Conservation (phyloP, 2,329 filamentous ascomycete genomes). For the Ophiostoma angusticollis region DNA sequence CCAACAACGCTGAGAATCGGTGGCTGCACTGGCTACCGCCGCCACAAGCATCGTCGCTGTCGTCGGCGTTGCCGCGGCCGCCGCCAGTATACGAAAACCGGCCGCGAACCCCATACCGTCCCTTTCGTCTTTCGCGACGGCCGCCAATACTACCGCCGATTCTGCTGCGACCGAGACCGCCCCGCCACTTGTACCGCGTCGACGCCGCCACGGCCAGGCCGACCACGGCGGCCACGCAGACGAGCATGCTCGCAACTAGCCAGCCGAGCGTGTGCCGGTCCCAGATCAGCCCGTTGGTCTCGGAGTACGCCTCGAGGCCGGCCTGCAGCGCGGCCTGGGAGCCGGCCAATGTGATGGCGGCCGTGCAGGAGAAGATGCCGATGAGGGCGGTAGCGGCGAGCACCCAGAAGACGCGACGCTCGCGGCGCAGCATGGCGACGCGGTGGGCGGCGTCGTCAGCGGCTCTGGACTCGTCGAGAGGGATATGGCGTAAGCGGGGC, state of each 20-base stretch:
- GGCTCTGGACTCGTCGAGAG: constrained; percentile 4
- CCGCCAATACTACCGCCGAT: too few relatives aligned
- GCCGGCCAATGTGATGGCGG: constrained; percentile 6
- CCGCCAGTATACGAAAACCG: background rate
- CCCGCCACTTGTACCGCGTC: too few relatives aligned
- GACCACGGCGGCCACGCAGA: background rate
- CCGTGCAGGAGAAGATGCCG: constrained; percentile 8
- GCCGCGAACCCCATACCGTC: background rate
- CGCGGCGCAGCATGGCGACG: constrained; percentile 2
- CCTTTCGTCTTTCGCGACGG: background rate
- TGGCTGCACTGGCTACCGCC: background rate
- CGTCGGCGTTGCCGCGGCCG: background rate
- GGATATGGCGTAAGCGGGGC: constrained; percentile 6
- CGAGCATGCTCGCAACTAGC: constrained; percentile 7
- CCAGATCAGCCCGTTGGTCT: constrained; percentile 2
- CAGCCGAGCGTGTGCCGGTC: constrained; percentile 6
- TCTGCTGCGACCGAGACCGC: too few relatives aligned
- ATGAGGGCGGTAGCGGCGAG: constrained; percentile 1
- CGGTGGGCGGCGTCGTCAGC: constrained; percentile 8
- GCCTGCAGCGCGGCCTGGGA: constrained; percentile 6
- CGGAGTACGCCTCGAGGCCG: constrained; percentile 1
- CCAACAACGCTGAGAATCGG: constrained; percentile 1
- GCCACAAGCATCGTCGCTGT: too few relatives aligned
- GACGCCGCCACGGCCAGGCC: constrained; percentile 2
- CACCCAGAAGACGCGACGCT: constrained; percentile 8